Percentiles rank a stretch among this genome's conserved stretches.
These are phyloP conservation scores for Cardamine resedifolia DNA, from an alignment of 345 rosid species.

Conservation along the genomic window DNA sequence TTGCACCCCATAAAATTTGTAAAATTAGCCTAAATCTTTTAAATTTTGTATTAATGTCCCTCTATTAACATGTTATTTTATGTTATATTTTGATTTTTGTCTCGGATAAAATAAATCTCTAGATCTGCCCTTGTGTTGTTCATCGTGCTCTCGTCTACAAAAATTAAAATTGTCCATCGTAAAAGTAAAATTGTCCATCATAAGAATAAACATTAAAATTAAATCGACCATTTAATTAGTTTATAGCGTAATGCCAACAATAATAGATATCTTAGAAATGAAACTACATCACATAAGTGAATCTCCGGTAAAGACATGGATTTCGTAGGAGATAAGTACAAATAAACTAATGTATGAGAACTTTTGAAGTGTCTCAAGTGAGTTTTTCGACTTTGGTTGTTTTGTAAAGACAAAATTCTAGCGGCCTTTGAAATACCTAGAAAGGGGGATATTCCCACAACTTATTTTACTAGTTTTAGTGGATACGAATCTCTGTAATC, in stretches of 20 bases:
- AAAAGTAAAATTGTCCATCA: no score
- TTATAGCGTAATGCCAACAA: neutral
- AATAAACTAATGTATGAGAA: conserved; percentile 15
- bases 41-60: no score
- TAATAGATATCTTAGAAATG: neutral
- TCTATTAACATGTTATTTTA: no score
- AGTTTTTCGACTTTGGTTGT: conserved; percentile 26
- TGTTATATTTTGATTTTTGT: no score
- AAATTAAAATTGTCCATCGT: no score
- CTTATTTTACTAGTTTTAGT: conserved; percentile 22
- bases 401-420: conserved; percentile 27
- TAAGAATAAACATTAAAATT: no score
- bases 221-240: neutral
- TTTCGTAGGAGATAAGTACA: conserved; percentile 18
- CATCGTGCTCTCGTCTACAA: no score
- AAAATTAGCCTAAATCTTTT: no score
- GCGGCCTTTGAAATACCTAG: conserved; percentile 32
- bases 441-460: conserved; percentile 23
- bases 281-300: conserved; percentile 12
- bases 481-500: conserved; percentile 30
- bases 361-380: conserved; percentile 29
- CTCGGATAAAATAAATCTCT: no score
- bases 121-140: no score
- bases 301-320: neutral
- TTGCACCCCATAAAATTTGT: no score